phyloP scores from a whole-genome alignment of 352 stramenopile genomes.

The Thalassiosira allenii region DNA sequence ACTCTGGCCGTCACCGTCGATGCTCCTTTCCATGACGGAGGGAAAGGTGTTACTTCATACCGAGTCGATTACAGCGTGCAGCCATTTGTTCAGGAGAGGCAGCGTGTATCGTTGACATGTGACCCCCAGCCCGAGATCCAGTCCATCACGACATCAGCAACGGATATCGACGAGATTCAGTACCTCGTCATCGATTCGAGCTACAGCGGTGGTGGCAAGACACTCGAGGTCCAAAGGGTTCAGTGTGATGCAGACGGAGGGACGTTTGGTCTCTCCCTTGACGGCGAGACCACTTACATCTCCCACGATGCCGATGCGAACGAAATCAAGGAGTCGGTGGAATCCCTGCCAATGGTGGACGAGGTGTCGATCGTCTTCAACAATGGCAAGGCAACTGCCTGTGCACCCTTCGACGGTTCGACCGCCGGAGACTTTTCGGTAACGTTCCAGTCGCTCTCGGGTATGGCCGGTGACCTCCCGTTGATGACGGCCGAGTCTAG shows the following conservation, averaged over 20 bases:
- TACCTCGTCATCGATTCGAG: constrained; percentile 86
- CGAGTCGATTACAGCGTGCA: constrained; percentile 90
- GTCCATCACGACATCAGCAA: constrained; percentile 84
- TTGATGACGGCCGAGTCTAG: constrained; percentile 88
- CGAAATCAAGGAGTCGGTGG: constrained; percentile 89
- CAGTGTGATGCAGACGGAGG: constrained; percentile 91
- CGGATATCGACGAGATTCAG: constrained; percentile 89
- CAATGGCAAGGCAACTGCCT: constrained; percentile 76
- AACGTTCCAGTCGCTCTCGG: constrained; percentile 89
- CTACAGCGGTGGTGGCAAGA: constrained; percentile 76
- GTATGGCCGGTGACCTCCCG: constrained; percentile 90
- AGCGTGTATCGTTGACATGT: constrained; percentile 76
- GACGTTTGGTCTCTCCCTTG: constrained; percentile 85
- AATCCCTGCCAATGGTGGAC: constrained; percentile 91
- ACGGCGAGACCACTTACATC: constrained; percentile 92
- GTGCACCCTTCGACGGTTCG: constrained; percentile 80
- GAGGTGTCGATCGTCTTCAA: constrained; percentile 86
- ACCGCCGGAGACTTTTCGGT: constrained; percentile 88
- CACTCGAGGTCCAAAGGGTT: constrained; percentile 90
- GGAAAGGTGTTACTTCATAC: constrained; percentile 89
- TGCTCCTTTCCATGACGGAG: constrained; percentile 89
- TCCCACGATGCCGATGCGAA: constrained; percentile 85
- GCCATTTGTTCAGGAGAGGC: constrained; percentile 87
- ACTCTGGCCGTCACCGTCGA: constrained; percentile 88
- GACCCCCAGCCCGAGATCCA: constrained; percentile 79